Conservation (phyloP, 148 eudicot species). For the Fallopia convolvulus region DNA sequence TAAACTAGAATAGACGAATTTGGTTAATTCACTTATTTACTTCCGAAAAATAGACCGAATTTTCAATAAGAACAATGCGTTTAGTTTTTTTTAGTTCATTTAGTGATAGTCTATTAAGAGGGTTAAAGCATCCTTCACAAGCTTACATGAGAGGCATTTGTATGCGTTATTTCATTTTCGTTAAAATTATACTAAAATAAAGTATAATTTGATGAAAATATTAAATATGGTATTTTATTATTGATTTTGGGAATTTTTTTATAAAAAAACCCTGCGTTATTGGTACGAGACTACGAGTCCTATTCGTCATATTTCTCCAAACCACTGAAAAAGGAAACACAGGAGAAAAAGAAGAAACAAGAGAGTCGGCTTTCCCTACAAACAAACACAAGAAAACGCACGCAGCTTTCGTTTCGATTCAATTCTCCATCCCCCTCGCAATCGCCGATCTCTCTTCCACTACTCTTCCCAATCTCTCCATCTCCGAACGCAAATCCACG, state of each 20-base stretch:
- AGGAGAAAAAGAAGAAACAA: conserved; percentile 5
- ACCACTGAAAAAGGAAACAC: conserved; percentile 1
- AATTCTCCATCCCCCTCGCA: background rate
- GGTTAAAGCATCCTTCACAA: too few relatives aligned
- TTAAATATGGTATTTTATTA: background rate
- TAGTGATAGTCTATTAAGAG: too few relatives aligned
- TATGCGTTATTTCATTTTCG: background rate
- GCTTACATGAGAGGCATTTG: too few relatives aligned
- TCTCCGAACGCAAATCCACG: background rate
- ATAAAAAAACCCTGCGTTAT: background rate
- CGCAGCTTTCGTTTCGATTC: conserved; percentile 8
- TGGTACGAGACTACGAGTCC: background rate
- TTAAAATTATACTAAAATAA: too few relatives aligned
- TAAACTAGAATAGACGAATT: background rate
- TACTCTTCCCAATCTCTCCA: background rate
- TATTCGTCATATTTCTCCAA: background rate
- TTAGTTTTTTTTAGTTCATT: too few relatives aligned
- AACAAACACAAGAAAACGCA: background rate
- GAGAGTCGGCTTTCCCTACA: conserved; percentile 8
- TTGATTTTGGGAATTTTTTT: background rate
- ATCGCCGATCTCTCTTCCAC: background rate
- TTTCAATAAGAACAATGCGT: background rate
- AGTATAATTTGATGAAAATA: background rate
- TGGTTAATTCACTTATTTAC: background rate
- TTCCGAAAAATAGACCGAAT: background rate